These are phyloP conservation scores for Aureoboletus auriporus DNA, from an alignment of 768 basidiomycete genomes.

Conservation along the genomic window DNA sequence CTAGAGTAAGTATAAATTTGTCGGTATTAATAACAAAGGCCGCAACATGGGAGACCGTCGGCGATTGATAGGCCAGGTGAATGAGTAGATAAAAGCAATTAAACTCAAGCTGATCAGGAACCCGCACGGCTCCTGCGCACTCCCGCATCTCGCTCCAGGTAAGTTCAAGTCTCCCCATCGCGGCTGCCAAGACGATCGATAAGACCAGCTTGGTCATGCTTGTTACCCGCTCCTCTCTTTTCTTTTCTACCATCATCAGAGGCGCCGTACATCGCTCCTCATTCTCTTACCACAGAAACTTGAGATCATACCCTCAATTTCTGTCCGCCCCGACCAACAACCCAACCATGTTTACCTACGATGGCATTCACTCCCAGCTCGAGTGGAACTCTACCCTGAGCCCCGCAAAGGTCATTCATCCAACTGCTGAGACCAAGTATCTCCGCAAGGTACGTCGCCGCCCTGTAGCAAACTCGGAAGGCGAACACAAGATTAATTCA, in stretches of 20 bases:
- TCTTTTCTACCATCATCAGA: conserved; percentile 16
- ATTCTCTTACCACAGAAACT: conserved; percentile 6
- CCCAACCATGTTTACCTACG: conserved; percentile 47
- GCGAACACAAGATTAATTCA: conserved; percentile 1
- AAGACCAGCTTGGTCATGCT: conserved; percentile 11
- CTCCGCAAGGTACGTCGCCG: conserved; percentile 73
- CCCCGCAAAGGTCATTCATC: conserved; percentile 64
- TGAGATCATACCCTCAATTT: conserved; percentile 6
- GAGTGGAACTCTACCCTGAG: conserved; percentile 88
- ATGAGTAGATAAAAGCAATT: conserved; percentile 10
- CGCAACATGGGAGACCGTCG: not conserved
- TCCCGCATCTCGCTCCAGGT: conserved; percentile 16
- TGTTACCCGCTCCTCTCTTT: not conserved
- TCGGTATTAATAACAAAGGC: conserved; percentile 6
- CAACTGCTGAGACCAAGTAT: conserved; percentile 78
- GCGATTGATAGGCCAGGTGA: conserved; percentile 9
- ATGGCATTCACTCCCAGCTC: conserved; percentile 75
- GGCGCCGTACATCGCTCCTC: conserved; percentile 11
- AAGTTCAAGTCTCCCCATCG: conserved; percentile 7
- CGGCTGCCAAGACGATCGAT: conserved; percentile 13
- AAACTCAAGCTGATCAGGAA: not conserved
- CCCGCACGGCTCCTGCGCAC: not conserved
- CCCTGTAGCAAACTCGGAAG: not conserved
- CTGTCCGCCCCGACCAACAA: conserved; percentile 8
- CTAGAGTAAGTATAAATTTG: not conserved